A percentile compares a stretch with the other conserved stretches of the same genome.
These are phyloP conservation scores for Solanum hybrid DNA, from an alignment of 305 asterid genomes.

Conservation along the genomic window DNA sequence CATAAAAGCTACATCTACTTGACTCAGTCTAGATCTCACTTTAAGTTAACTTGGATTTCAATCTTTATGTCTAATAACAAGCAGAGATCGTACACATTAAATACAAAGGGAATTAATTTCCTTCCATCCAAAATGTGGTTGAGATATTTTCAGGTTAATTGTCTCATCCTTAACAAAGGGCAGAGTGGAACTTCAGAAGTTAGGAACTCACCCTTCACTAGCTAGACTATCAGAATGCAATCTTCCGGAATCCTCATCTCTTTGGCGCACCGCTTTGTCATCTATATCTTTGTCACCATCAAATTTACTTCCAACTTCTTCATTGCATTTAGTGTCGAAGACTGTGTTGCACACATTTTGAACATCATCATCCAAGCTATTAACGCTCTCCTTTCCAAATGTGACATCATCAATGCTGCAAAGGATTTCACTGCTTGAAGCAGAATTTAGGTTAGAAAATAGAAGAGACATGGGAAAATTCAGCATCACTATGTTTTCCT, in stretches of 20 bases:
- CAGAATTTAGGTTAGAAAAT: background rate
- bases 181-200: background rate
- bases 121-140: background rate
- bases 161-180: background rate
- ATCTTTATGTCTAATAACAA: background rate
- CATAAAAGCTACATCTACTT: background rate
- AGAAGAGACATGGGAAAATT: background rate
- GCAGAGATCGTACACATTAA: background rate
- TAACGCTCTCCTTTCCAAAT: background rate
- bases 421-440: background rate
- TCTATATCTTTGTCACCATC: background rate
- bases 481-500: background rate
- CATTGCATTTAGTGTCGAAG: background rate
- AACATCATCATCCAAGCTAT: background rate
- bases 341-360: background rate
- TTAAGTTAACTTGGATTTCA: background rate
- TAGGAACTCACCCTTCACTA: constrained; percentile 1
- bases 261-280: background rate
- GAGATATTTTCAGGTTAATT: background rate
- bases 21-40: background rate
- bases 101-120: background rate
- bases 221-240: background rate
- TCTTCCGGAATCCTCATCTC: background rate
- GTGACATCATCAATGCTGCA: background rate
- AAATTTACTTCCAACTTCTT: background rate